Percentiles rank a stretch among this genome's conserved stretches.
These are phyloP conservation scores for Phyllosticta citriasiana DNA, from an alignment of 2,329 filamentous ascomycete species.

Conservation along the genomic window DNA sequence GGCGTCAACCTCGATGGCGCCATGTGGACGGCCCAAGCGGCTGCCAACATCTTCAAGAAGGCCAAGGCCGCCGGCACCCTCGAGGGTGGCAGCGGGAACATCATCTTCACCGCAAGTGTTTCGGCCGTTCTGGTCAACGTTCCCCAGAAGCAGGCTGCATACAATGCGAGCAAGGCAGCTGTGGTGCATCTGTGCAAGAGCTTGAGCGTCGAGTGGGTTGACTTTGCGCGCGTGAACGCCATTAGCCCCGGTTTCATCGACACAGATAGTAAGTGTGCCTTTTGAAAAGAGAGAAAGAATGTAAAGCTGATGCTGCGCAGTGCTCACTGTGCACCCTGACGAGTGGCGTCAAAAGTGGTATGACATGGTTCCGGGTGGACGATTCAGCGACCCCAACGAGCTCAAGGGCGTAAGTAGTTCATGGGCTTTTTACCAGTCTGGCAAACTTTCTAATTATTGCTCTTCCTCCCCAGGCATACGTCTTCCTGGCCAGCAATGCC, in stretches of 20 bases:
- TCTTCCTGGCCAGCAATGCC: conserved; percentile 9
- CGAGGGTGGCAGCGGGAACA: conserved; percentile 14
- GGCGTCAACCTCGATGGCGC: conserved; percentile 21
- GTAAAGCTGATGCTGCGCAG: background rate
- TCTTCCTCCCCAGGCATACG: background rate
- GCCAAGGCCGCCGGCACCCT: conserved; percentile 20
- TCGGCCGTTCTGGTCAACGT: conserved; percentile 31
- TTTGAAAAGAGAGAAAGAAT: background rate
- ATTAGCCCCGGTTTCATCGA: conserved; percentile 8
- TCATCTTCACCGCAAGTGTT: conserved; percentile 31
- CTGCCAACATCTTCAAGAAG: conserved; percentile 27
- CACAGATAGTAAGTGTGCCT: conserved; percentile 3
- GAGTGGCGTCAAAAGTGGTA: conserved; percentile 7
- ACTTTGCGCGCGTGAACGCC: conserved; percentile 13
- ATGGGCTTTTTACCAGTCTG: background rate
- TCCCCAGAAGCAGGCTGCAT: conserved; percentile 29
- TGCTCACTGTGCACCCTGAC: conserved; percentile 1
- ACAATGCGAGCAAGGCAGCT: conserved; percentile 15
- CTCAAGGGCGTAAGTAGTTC: conserved; percentile 1
- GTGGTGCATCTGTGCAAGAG: conserved; percentile 16
- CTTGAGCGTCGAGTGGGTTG: conserved; percentile 17
- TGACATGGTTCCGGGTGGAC: conserved; percentile 4
- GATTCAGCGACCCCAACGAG: conserved; percentile 4
- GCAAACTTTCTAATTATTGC: background rate
- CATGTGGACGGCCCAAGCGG: conserved; percentile 30